phyloP scores from a whole-genome alignment of 176 grass and related monocot genomes.

The Aegilops tauschii region DNA sequence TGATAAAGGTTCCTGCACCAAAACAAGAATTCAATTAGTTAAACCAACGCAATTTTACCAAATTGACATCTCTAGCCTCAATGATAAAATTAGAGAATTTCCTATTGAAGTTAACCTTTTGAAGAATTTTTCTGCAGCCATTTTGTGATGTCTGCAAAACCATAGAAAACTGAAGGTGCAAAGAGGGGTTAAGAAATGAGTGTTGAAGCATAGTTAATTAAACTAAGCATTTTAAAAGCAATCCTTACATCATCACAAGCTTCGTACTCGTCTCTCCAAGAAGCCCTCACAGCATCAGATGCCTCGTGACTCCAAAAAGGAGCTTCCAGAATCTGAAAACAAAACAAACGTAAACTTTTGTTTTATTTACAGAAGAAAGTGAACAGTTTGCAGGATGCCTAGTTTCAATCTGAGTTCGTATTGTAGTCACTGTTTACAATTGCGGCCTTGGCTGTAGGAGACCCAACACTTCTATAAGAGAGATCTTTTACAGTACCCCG shows the following conservation, averaged over 20 bases:
- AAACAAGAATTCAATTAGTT: conserved; percentile 1
- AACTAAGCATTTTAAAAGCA: background rate
- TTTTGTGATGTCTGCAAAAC: background rate
- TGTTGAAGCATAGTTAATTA: background rate
- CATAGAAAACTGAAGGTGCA: background rate
- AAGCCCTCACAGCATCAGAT: no score
- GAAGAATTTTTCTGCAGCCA: background rate
- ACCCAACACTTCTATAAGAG: background rate
- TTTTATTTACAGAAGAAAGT: no score
- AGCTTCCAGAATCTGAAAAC: background rate
- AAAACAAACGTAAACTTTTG: background rate
- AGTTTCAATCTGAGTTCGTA: no score
- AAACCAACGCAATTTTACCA: background rate
- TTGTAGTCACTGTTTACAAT: no score
- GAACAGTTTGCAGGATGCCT: no score
- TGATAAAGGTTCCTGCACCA: background rate
- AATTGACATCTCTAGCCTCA: background rate
- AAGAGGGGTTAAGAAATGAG: background rate
- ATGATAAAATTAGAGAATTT: background rate
- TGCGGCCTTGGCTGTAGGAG: no score
- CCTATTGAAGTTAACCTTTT: background rate
- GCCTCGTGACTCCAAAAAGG: background rate
- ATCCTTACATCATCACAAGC: background rate
- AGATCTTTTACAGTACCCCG: no score
- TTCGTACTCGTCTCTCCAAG: background rate